These are phyloP conservation scores for Ganoderma resinaceum DNA, from an alignment of 1,284 basidiomycete species.

Conservation along the genomic window DNA sequence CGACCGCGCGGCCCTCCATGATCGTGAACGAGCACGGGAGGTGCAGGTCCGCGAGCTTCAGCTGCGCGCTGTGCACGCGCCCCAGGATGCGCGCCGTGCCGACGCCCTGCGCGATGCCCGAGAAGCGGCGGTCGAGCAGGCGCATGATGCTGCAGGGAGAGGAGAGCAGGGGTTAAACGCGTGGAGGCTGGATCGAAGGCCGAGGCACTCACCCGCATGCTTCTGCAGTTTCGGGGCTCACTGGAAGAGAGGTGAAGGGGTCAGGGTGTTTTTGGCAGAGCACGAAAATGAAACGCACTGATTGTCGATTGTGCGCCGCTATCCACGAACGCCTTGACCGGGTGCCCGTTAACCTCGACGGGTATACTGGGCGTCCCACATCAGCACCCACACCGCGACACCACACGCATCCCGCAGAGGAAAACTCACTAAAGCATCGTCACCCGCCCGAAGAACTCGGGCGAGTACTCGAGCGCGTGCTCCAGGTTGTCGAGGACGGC, in stretches of 20 bases:
- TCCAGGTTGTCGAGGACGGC: conserved; percentile 92
- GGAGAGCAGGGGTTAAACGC: not conserved
- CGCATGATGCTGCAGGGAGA: conserved; percentile 73
- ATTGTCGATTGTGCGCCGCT: conserved; percentile 97
- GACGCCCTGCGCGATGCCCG: conserved; percentile 94
- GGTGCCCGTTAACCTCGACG: conserved; percentile 91
- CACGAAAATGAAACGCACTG: conserved; percentile 61
- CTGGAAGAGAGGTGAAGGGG: conserved; percentile 49
- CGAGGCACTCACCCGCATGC: conserved; percentile 74
- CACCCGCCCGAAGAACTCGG: conserved; percentile 94
- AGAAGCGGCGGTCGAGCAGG: conserved; percentile 86
- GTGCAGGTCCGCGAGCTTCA: conserved; percentile 85
- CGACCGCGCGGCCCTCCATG: conserved; percentile 94
- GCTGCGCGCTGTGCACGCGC: conserved; percentile 91
- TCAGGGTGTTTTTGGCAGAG: conserved; percentile 14
- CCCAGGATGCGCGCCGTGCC: conserved; percentile 96
- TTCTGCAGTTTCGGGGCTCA: conserved; percentile 96
- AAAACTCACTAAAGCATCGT: conserved; percentile 91
- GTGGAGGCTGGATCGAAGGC: not conserved
- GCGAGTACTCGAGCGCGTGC: conserved; percentile 91
- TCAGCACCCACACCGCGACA: conserved; percentile 15
- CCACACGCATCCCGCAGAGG: conserved; percentile 4
- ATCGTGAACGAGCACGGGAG: conserved; percentile 95
- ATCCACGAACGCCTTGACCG: conserved; percentile 97
- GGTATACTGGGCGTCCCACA: conserved; percentile 57